Evolutionary conservation across 1,284 basidiomycete species (phyloP), one percentile per base, ranked within the genome.

Genomic region (Earliella scabrosa): DNA sequence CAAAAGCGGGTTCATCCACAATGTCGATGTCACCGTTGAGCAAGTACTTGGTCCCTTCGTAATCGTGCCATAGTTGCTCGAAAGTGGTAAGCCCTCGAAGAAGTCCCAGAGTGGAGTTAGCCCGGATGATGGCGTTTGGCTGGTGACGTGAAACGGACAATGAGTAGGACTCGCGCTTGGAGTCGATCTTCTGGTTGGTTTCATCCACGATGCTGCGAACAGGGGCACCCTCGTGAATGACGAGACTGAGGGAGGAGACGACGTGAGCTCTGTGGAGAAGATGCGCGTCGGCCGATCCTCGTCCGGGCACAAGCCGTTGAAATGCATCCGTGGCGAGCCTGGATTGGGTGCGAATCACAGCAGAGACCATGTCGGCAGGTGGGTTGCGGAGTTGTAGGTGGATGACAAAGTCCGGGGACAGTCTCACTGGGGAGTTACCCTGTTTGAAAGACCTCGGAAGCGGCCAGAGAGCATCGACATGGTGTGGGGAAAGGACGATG

Each of bases 71-170:
- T 21, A 96, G 69, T 71, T 94, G 92, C 35, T 79, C 76, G 67
- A 96, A 93, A 0, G 92, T 94, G 16, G 89, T 86, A 51, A 96
- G 72, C 0, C 92, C 95, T 51, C 94, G 79, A 45, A 88, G 82
- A 14, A 94, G 71, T 0, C 93, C 93, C 16, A 96, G 73, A 0
- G 90, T 83, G 21, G 88, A 86, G 54, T 85, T 83, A 1, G 93
- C 88, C 0, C 67, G 75, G 38, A 96, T 71, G 0, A 72, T 77
- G 1, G 89, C 91, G 0, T 71, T 76, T 1, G 88, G 88, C 1
- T 67, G 45, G 0, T 75, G 73, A 1, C 85, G 86, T 48, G 86
- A 78, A 9, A 94, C 72, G 0, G 58, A 71, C 31, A 95, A 74
- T 0, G 72, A 73, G 63, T 95, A 95, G 11, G 72, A 75, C 70